phyloP scores from a whole-genome alignment of 805 yeast species.

The Sungouiella thailandica region DNA sequence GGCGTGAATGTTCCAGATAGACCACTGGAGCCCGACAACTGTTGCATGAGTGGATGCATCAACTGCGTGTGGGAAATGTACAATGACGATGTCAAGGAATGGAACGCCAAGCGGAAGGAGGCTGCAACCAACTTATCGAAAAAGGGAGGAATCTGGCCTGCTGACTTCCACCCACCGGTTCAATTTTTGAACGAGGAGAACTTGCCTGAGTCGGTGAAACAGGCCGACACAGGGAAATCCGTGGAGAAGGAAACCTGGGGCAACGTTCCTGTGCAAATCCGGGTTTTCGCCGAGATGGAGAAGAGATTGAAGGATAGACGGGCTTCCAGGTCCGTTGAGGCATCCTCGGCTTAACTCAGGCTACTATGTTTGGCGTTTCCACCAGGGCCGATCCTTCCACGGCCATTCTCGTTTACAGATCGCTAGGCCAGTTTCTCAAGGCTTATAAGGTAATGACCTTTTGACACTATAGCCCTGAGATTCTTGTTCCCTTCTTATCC shows the following conservation, averaged over 20 bases:
- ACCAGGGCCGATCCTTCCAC: too few relatives aligned
- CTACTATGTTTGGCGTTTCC: too few relatives aligned
- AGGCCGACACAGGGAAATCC: constrained; percentile 11
- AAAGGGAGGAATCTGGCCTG: constrained; percentile 43
- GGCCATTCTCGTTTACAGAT: too few relatives aligned
- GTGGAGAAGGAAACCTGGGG: constrained; percentile 33
- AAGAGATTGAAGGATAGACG: constrained; percentile 41
- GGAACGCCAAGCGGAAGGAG: constrained; percentile 56
- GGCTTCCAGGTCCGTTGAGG: too few relatives aligned
- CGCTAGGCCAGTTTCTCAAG: too few relatives aligned
- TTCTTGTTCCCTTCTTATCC: too few relatives aligned
- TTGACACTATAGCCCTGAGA: too few relatives aligned
- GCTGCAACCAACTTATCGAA: constrained; percentile 46
- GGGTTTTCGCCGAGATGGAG: constrained; percentile 82
- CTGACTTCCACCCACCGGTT: constrained; percentile 37
- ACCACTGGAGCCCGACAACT: constrained; percentile 89
- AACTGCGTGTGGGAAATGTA: constrained; percentile 96
- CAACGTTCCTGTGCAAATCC: constrained; percentile 66
- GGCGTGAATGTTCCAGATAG: constrained; percentile 78
- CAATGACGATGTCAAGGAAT: constrained; percentile 81
- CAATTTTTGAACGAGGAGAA: constrained; percentile 25
- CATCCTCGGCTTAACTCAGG: too few relatives aligned
- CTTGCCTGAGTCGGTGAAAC: constrained; percentile 33
- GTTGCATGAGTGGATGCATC: constrained; percentile 96
- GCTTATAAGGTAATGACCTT: too few relatives aligned